Evolutionary conservation across 2,329 filamentous ascomycete species (phyloP).

Genomic region (Diaporthe longicolla): DNA sequence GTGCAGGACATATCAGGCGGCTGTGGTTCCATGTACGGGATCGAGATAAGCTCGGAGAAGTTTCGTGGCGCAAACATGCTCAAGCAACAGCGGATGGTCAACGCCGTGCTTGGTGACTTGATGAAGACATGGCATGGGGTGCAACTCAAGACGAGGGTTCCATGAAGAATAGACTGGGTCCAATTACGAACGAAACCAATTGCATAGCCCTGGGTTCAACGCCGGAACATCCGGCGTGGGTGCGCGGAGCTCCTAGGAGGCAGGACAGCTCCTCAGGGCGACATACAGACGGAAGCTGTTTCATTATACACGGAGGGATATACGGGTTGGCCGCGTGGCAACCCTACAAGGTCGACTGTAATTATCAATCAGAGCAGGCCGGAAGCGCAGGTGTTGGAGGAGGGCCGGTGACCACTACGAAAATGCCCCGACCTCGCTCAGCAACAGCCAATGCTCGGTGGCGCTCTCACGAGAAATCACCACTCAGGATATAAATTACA

Average conservation of each 20-base stretch:
- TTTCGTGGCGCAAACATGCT: constrained; percentile 81
- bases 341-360: neutral
- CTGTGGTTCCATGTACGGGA: constrained; percentile 89
- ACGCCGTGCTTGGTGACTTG: constrained; percentile 79
- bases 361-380: neutral
- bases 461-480: constrained; percentile 16
- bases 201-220: neutral
- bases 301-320: neutral
- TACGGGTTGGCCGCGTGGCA: neutral
- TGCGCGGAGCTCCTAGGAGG: neutral
- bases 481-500: neutral
- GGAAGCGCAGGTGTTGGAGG: neutral
- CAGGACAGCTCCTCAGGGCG: neutral
- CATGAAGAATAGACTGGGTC: constrained; percentile 48
- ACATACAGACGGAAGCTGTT: neutral
- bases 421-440: neutral
- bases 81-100: constrained; percentile 87
- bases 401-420: neutral
- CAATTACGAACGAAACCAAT: neutral
- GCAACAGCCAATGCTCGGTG: neutral
- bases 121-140: constrained; percentile 88
- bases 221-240: neutral
- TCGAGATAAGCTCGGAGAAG: constrained; percentile 79
- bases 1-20: constrained; percentile 87
- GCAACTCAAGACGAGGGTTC: constrained; percentile 79